These are phyloP conservation scores for Fusarium euwallaceae DNA, from an alignment of 2,329 filamentous ascomycete species.

Conservation along the genomic window DNA sequence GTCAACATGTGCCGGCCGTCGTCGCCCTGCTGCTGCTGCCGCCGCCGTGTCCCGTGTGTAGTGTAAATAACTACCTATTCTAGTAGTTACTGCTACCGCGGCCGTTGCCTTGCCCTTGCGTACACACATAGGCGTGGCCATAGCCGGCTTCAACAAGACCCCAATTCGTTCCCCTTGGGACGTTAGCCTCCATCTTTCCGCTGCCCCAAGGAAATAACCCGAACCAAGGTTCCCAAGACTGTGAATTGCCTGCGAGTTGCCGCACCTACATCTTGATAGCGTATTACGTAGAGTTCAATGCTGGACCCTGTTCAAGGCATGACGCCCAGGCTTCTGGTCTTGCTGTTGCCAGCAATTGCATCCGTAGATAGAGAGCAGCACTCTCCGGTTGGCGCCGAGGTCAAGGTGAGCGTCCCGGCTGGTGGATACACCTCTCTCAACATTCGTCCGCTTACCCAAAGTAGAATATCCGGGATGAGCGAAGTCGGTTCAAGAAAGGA, in stretches of 20 bases:
- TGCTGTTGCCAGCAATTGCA: background rate
- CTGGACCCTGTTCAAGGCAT: slow-evolving; percentile 10
- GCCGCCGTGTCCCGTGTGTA: background rate
- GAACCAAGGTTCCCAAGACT: slow-evolving; percentile 17
- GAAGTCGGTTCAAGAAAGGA: background rate
- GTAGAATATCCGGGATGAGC: slow-evolving; percentile 15
- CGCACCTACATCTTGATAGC: slow-evolving; percentile 6
- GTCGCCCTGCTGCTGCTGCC: background rate
- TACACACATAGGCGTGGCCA: slow-evolving; percentile 28
- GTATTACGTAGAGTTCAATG: background rate
- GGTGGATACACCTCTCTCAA: slow-evolving; percentile 13
- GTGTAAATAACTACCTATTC: slow-evolving; percentile 14
- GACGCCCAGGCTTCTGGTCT: background rate
- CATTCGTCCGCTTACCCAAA: slow-evolving; percentile 18
- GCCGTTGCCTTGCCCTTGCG: background rate
- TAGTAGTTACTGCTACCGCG: slow-evolving; percentile 9
- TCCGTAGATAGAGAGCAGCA: slow-evolving; percentile 8
- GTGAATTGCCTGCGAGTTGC: slow-evolving; percentile 5
- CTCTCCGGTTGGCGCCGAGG: slow-evolving; percentile 36
- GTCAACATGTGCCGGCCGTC: background rate
- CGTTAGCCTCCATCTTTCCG: slow-evolving; percentile 41
- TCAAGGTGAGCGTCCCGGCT: slow-evolving; percentile 27
- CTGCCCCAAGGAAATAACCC: slow-evolving; percentile 11
- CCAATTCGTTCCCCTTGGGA: slow-evolving; percentile 1
- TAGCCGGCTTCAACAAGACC: slow-evolving; percentile 35